These are phyloP conservation scores for Trichoderma sp. DNA, from an alignment of 2,329 filamentous ascomycete genomes.

Conservation along the genomic window DNA sequence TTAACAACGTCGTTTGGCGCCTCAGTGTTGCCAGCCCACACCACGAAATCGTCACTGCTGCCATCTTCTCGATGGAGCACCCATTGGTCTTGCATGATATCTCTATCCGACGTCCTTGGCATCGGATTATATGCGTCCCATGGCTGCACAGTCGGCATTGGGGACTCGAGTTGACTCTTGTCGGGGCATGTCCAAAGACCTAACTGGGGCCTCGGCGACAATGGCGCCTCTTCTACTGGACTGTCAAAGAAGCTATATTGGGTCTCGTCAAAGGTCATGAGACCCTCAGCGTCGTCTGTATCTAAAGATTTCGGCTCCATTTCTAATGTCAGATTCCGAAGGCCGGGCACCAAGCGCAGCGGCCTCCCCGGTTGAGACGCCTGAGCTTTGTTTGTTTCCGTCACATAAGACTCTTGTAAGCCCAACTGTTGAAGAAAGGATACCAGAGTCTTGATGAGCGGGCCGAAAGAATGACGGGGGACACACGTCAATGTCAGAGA, in stretches of 20 bases:
- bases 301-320: slow-evolving; percentile 51
- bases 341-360: slow-evolving; percentile 52
- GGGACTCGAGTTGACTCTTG: background rate
- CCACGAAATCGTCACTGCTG: slow-evolving; percentile 28
- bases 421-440: slow-evolving; percentile 53
- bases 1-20: slow-evolving; percentile 46
- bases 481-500: slow-evolving; percentile 59
- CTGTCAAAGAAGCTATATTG: slow-evolving; percentile 53
- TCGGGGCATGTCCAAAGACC: background rate
- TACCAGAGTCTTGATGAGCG: slow-evolving; percentile 52
- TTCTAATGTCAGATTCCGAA: slow-evolving; percentile 60
- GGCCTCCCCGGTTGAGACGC: slow-evolving; percentile 41
- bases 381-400: slow-evolving; percentile 34
- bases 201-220: background rate
- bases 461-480: slow-evolving; percentile 57
- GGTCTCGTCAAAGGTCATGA: slow-evolving; percentile 47
- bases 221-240: slow-evolving; percentile 29
- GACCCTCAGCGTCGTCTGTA: slow-evolving; percentile 49
- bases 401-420: slow-evolving; percentile 54
- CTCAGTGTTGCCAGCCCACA: slow-evolving; percentile 54
- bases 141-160: background rate
- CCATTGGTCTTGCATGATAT: background rate
- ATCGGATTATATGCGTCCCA: background rate
- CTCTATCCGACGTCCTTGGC: background rate
- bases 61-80: background rate